phyloP scores from a whole-genome alignment of 2,329 filamentous ascomycete genomes.

The Fusarium nematophilum region DNA sequence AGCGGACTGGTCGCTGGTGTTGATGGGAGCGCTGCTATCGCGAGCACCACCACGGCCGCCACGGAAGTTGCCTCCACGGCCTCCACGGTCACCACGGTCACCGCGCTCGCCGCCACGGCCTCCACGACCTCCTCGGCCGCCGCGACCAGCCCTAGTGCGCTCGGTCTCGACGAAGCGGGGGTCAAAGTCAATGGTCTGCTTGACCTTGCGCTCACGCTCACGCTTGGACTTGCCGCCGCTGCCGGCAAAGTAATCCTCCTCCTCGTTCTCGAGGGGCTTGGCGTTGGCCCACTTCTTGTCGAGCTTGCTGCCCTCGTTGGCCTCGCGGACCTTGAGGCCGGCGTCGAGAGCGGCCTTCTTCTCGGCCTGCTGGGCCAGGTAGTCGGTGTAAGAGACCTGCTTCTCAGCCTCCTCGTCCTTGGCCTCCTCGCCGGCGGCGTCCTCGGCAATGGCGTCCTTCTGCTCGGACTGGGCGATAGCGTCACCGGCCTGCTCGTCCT shows the following conservation, averaged over 20 bases:
- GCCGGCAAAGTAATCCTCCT: constrained; percentile 83
- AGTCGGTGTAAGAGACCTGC: constrained; percentile 89
- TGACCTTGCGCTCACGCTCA: constrained; percentile 91
- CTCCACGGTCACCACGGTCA: constrained; percentile 36
- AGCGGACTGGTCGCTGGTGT: constrained; percentile 67
- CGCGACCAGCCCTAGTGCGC: constrained; percentile 63
- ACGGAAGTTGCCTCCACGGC: constrained; percentile 47
- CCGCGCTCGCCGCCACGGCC: constrained; percentile 54
- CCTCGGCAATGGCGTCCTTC: constrained; percentile 72
- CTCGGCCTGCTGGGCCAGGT: constrained; percentile 77
- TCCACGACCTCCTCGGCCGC: constrained; percentile 56
- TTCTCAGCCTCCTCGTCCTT: constrained; percentile 75
- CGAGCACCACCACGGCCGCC: constrained; percentile 44
- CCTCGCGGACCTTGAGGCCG: constrained; percentile 78
- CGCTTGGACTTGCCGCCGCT: constrained; percentile 81
- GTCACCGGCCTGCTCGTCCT: constrained; percentile 92
- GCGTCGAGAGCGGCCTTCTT: constrained; percentile 80
- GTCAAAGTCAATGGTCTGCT: constrained; percentile 90
- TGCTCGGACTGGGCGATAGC: constrained; percentile 87
- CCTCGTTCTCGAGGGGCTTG: constrained; percentile 75
- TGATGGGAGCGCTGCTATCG: constrained; percentile 56
- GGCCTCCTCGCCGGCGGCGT: constrained; percentile 59
- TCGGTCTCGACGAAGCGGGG: constrained; percentile 81
- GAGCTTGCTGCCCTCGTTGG: constrained; percentile 89
- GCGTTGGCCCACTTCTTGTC: constrained; percentile 95